Percentiles rank a stretch among this genome's conserved stretches.
Evolutionary conservation across 768 basidiomycete genomes (phyloP).

Genomic region (Hygrophorus pudorinus): DNA sequence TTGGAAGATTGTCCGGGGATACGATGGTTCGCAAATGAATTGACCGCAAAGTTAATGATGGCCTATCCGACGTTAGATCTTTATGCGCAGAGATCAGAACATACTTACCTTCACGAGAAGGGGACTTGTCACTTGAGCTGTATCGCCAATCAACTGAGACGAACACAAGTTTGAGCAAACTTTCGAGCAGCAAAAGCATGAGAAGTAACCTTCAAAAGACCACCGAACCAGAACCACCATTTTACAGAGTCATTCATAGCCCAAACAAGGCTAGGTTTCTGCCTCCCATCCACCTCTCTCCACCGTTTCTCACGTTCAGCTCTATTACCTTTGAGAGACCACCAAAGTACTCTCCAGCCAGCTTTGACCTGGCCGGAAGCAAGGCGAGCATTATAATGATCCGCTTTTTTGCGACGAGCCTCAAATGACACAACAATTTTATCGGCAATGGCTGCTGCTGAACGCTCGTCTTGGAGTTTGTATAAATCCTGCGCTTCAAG

Average conservation of each 20-base stretch:
- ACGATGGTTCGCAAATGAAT: slow-evolving; percentile 45
- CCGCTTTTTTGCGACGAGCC: slow-evolving; percentile 41
- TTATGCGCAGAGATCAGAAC: not conserved
- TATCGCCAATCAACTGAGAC: slow-evolving; percentile 44
- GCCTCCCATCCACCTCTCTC: slow-evolving; percentile 54
- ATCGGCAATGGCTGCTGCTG: slow-evolving; percentile 50
- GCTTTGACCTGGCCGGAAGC: slow-evolving; percentile 55
- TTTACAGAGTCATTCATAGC: slow-evolving; percentile 73
- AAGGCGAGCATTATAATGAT: slow-evolving; percentile 62
- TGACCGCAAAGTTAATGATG: slow-evolving; percentile 59
- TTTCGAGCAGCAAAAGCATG: no score
- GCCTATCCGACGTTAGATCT: slow-evolving; percentile 25
- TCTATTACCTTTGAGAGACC: slow-evolving; percentile 46
- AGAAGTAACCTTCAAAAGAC: slow-evolving; percentile 33
- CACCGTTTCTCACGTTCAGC: slow-evolving; percentile 50
- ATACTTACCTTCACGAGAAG: slow-evolving; percentile 66
- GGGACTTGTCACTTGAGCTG: slow-evolving; percentile 64
- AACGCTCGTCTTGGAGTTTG: slow-evolving; percentile 57
- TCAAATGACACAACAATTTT: slow-evolving; percentile 59
- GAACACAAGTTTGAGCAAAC: no score
- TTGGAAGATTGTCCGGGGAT: slow-evolving; percentile 16
- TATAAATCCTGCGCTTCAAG: slow-evolving; percentile 76
- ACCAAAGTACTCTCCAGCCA: slow-evolving; percentile 43
- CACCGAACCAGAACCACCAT: slow-evolving; percentile 73
- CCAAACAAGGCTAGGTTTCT: slow-evolving; percentile 48